A percentile compares a stretch with the other conserved stretches of the same genome.
Conservation (phyloP, 2,329 filamentous ascomycete species). For the Fusarium fujikuroi region DNA sequence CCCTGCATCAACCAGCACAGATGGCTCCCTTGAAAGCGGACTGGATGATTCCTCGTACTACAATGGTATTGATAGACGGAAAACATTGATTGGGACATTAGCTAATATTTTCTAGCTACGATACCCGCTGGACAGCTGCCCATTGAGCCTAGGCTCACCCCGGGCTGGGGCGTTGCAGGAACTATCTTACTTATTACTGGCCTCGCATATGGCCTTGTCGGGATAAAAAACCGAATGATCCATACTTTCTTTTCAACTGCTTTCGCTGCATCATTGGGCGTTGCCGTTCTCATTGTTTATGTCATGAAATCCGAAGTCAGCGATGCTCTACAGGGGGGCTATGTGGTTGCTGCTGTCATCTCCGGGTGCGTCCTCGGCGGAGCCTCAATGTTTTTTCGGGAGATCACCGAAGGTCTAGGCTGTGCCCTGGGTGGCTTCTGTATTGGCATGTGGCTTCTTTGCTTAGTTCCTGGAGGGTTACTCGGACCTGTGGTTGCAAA, state of each 20-base stretch:
- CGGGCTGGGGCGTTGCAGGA: slow-evolving; percentile 82
- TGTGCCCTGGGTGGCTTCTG: slow-evolving; percentile 90
- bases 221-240: slow-evolving; percentile 83
- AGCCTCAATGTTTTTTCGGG: slow-evolving; percentile 80
- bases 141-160: slow-evolving; percentile 78
- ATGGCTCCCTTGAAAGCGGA: slow-evolving; percentile 25
- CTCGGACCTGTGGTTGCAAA: slow-evolving; percentile 71
- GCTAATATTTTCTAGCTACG: slow-evolving; percentile 50
- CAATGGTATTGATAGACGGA: slow-evolving; percentile 47
- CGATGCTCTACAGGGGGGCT: slow-evolving; percentile 83
- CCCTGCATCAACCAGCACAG: slow-evolving; percentile 36
- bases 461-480: slow-evolving; percentile 79
- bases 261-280: slow-evolving; percentile 76
- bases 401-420: slow-evolving; percentile 83
- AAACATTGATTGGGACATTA: not conserved
- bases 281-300: slow-evolving; percentile 86
- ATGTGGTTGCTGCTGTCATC: slow-evolving; percentile 80
- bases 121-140: slow-evolving; percentile 70
- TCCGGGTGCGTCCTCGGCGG: slow-evolving; percentile 80
- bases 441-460: slow-evolving; percentile 89
- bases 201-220: slow-evolving; percentile 76
- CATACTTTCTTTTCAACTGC: slow-evolving; percentile 84
- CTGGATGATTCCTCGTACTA: slow-evolving; percentile 47
- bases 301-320: slow-evolving; percentile 84
- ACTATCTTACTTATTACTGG: slow-evolving; percentile 80